Evolutionary conservation across 2,329 filamentous ascomycete genomes (phyloP).

Genomic region (Cladophialophora chaetospira): DNA sequence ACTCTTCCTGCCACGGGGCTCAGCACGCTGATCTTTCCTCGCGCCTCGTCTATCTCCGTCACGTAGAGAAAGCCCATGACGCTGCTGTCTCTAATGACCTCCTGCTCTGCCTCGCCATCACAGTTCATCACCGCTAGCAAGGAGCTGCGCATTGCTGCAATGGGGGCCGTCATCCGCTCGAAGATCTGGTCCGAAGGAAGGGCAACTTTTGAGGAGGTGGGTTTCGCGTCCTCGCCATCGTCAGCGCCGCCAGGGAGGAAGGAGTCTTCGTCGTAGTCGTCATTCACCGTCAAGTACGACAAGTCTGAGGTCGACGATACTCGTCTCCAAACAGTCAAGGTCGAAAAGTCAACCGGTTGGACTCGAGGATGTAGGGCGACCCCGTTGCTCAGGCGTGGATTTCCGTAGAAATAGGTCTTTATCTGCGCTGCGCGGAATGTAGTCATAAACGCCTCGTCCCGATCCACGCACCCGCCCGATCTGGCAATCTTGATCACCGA

Average conservation of each 20-base stretch:
- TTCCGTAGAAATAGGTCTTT: conserved; percentile 93
- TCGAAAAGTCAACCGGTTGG: conserved; percentile 76
- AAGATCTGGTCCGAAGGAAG: conserved; percentile 33
- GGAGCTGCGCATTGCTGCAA: conserved; percentile 68
- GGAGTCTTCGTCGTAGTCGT: conserved; percentile 40
- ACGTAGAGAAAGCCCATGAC: conserved; percentile 94
- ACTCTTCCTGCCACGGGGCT: conserved; percentile 81
- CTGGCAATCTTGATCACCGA: conserved; percentile 77
- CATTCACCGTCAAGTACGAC: conserved; percentile 5
- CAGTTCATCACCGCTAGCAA: conserved; percentile 84
- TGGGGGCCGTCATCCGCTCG: conserved; percentile 36
- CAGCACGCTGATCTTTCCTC: conserved; percentile 76
- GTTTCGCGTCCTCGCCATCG: conserved; percentile 20
- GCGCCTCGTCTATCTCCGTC: conserved; percentile 83
- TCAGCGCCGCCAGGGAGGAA: conserved; percentile 40
- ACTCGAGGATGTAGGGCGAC: conserved; percentile 83
- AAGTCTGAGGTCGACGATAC: conserved; percentile 38
- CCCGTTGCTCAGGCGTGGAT: conserved; percentile 50
- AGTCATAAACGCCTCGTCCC: conserved; percentile 74
- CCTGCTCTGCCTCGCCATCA: conserved; percentile 65
- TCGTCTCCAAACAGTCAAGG: conserved; percentile 72
- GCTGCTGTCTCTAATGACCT: conserved; percentile 71
- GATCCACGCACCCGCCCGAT: conserved; percentile 79
- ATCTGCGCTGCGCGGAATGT: conserved; percentile 73
- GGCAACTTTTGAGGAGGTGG: conserved; percentile 26